phyloP scores from a whole-genome alignment of 73 alveolate genomes.

The Uronychia setigera region DNA sequence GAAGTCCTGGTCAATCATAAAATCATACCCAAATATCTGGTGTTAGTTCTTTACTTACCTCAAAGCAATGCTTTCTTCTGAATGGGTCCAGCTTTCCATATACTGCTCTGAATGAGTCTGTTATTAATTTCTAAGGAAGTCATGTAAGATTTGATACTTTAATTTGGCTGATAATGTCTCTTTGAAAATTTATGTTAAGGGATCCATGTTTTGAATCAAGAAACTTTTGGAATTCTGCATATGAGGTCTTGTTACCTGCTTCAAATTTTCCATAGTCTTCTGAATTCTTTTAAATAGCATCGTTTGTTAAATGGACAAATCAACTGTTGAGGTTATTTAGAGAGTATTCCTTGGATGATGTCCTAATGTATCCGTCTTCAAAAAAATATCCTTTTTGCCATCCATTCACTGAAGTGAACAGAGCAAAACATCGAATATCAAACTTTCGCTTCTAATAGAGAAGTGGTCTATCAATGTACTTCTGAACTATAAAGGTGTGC shows the following conservation, averaged over 20 bases:
- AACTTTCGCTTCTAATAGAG: constrained; percentile 78
- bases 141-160: not conserved
- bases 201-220: constrained; percentile 59
- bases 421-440: constrained; percentile 82
- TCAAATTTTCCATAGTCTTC: constrained; percentile 88
- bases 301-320: constrained; percentile 87
- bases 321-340: constrained; percentile 60
- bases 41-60: constrained; percentile 3
- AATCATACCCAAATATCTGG: constrained; percentile 86
- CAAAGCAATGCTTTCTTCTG: constrained; percentile 72
- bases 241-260: constrained; percentile 84
- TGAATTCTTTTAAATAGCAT: constrained; percentile 81
- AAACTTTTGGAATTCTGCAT: constrained; percentile 74
- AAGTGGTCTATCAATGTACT: constrained; percentile 81
- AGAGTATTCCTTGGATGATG: constrained; percentile 72
- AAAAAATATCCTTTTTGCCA: constrained; percentile 65
- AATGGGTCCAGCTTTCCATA: constrained; percentile 71
- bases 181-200: constrained; percentile 61
- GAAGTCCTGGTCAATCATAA: constrained; percentile 77
- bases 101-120: constrained; percentile 73
- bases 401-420: constrained; percentile 68
- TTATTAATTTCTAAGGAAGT: constrained; percentile 48
- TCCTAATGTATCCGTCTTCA: constrained; percentile 83
- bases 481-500: constrained; percentile 69
- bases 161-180: constrained; percentile 78